Conservation (phyloP, 768 basidiomycete genomes). For the Xanthoconium purpureum region DNA sequence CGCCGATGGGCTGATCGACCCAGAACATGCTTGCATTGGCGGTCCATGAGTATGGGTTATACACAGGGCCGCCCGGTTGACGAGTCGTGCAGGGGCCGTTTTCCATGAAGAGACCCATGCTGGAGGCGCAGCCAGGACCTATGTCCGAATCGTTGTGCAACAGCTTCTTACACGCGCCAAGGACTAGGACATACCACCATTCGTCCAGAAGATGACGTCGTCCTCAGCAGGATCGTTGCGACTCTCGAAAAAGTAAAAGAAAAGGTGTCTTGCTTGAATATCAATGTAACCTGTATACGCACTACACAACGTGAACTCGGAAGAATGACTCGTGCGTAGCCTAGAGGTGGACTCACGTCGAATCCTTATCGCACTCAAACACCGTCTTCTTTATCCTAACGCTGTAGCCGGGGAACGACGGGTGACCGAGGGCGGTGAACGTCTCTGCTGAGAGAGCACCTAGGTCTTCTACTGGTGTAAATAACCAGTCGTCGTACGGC, state of each 20-base stretch:
- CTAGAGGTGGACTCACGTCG: too few relatives aligned
- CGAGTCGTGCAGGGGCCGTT: constrained; percentile 71
- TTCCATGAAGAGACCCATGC: constrained; percentile 71
- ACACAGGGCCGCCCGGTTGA: constrained; percentile 42
- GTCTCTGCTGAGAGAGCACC: constrained; percentile 23
- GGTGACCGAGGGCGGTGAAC: constrained; percentile 42
- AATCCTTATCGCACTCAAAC: constrained; percentile 1
- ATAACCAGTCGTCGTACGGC: constrained; percentile 30
- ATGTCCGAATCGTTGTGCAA: neutral
- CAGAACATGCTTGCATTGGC: constrained; percentile 52
- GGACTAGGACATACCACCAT: constrained; percentile 44
- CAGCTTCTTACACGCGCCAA: neutral
- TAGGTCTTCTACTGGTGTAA: constrained; percentile 34
- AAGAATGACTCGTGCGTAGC: too few relatives aligned
- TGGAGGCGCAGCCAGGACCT: constrained; percentile 52
- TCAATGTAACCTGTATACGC: constrained; percentile 69
- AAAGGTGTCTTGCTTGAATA: constrained; percentile 58
- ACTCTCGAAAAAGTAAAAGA: constrained; percentile 78
- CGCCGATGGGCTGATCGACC: constrained; percentile 44
- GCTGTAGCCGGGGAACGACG: constrained; percentile 41
- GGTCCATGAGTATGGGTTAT: constrained; percentile 66
- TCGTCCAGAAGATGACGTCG: constrained; percentile 57
- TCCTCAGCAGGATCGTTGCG: constrained; percentile 54
- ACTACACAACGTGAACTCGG: constrained; percentile 24
- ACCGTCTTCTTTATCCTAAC: constrained; percentile 39